A percentile compares a stretch with the other conserved stretches of the same genome.
phyloP scores from a whole-genome alignment of 371 early-diverging fungal genomes.

The Apophysomyces ossiformis region DNA sequence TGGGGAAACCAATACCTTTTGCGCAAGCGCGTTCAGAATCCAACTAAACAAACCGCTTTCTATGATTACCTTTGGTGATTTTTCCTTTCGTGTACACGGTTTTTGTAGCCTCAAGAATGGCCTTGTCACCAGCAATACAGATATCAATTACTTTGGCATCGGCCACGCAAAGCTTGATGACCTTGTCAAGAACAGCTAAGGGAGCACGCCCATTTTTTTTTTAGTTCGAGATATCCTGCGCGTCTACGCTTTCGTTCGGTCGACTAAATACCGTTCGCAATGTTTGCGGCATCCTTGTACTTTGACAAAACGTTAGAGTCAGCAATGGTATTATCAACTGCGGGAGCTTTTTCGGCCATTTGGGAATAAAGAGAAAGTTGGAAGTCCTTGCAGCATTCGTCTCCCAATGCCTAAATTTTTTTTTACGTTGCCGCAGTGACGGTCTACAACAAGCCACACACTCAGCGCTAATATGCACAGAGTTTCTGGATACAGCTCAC shows the following conservation, averaged over 20 bases:
- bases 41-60: constrained; percentile 13
- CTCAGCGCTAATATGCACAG: too few species aligned
- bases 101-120: constrained; percentile 64
- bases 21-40: neutral
- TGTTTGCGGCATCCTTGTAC: constrained; percentile 88
- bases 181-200: constrained; percentile 70
- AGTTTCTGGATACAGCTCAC: too few species aligned
- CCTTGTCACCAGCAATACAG: constrained; percentile 84
- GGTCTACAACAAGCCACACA: neutral
- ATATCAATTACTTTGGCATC: constrained; percentile 81
- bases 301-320: constrained; percentile 79
- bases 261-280: constrained; percentile 72
- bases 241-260: constrained; percentile 1
- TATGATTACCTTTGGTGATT: constrained; percentile 65
- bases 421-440: neutral
- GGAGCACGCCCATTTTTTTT: neutral
- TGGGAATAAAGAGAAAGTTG: constrained; percentile 8
- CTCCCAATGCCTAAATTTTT: neutral
- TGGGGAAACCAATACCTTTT: constrained; percentile 88
- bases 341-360: constrained; percentile 32
- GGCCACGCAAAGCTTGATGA: constrained; percentile 69
- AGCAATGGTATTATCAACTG: constrained; percentile 42
- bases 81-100: constrained; percentile 65
- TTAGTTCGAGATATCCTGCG: constrained; percentile 14
- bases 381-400: neutral